Percentiles rank a stretch among this genome's conserved stretches.
Evolutionary conservation across 352 stramenopile genomes (phyloP).

Genomic region (Globisporangium acanthophoron): DNA sequence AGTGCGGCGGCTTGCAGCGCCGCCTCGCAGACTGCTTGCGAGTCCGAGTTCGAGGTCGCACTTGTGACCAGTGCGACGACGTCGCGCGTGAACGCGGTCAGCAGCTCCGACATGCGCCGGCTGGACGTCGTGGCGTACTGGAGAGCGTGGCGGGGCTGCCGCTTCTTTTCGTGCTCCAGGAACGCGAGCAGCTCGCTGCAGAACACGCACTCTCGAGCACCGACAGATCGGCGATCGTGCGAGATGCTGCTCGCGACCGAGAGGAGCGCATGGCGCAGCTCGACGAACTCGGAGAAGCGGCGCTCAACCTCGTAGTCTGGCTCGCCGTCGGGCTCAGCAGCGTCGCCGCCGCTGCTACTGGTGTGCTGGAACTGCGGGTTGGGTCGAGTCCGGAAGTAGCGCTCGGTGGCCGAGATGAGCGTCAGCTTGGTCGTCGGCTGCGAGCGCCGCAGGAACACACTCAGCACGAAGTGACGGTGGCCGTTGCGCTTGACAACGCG

Average conservation of each 20-base stretch:
- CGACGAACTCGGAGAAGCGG: conserved; percentile 51
- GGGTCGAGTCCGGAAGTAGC: neutral
- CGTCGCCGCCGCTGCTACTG: neutral
- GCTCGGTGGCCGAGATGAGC: conserved; percentile 4
- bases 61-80: neutral
- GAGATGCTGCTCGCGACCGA: neutral
- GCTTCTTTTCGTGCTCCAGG: conserved; percentile 2
- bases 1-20: neutral
- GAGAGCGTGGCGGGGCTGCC: neutral
- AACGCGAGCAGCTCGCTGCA: neutral
- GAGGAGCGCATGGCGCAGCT: neutral
- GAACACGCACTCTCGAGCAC: neutral
- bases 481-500: conserved; percentile 10
- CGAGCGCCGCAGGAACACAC: conserved; percentile 3
- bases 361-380: neutral
- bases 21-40: neutral
- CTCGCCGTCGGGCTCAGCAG: neutral
- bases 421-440: neutral
- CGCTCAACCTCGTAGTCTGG: conserved; percentile 51
- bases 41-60: neutral
- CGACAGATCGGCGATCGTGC: neutral
- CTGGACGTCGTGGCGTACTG: neutral
- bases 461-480: conserved; percentile 11
- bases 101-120: neutral
- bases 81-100: neutral